Evolutionary conservation across 805 yeast genomes (phyloP).

Genomic region (Candida ponderosae): DNA sequence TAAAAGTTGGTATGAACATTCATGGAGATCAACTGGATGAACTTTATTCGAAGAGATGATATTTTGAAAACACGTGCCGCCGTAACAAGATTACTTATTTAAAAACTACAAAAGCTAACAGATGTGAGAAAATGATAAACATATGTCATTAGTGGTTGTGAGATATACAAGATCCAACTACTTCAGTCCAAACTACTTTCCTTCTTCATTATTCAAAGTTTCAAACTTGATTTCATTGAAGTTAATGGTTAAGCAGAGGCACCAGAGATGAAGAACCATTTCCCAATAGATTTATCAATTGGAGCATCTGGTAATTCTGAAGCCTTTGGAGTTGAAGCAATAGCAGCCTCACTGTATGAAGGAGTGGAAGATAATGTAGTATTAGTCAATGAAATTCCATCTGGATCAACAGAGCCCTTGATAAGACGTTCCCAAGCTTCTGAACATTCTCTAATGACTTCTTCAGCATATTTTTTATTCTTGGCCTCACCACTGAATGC

Average conservation of each 20-base stretch:
- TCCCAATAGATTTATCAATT: conserved; percentile 92
- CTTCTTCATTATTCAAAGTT: no score
- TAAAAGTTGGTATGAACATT: no score
- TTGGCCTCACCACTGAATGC: conserved; percentile 95
- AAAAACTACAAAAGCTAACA: no score
- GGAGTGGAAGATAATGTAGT: conserved; percentile 57
- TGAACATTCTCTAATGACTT: conserved; percentile 72
- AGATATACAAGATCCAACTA: no score
- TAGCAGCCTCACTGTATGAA: conserved; percentile 39
- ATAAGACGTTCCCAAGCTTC: conserved; percentile 79
- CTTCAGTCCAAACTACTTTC: no score
- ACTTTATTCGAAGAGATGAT: no score
- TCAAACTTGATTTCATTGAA: neutral
- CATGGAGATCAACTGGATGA: no score
- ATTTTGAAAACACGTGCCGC: no score
- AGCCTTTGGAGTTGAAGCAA: conserved; percentile 59
- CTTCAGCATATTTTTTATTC: conserved; percentile 79
- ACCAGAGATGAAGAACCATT: conserved; percentile 97
- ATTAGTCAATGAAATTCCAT: conserved; percentile 72
- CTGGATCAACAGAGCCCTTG: conserved; percentile 47
- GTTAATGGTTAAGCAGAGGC: conserved; percentile 35
- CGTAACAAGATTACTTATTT: no score
- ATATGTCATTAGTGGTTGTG: no score
- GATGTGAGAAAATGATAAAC: no score
- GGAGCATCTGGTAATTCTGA: conserved; percentile 77